phyloP scores from a whole-genome alignment of 345 rosid species.

The Citrus cavaleriei region DNA sequence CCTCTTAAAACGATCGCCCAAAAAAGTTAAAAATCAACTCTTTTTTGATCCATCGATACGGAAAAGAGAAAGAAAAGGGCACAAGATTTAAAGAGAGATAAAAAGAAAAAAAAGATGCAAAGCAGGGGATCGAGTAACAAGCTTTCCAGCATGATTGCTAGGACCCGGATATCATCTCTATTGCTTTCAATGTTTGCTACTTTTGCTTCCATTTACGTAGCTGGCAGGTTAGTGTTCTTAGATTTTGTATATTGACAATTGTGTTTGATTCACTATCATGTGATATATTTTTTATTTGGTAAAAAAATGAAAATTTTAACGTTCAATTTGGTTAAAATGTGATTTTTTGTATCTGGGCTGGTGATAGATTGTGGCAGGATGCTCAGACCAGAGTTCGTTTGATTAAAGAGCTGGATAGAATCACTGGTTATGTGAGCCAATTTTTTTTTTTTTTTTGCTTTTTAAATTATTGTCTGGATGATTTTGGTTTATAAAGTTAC shows the following conservation, averaged over 20 bases:
- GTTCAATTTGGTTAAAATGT: not conserved
- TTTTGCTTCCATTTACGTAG: slow-evolving; percentile 69
- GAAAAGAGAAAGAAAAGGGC: not conserved
- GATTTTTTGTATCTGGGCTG: not conserved
- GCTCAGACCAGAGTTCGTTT: slow-evolving; percentile 74
- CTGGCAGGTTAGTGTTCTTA: slow-evolving; percentile 58
- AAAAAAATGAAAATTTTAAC: not conserved
- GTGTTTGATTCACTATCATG: no score
- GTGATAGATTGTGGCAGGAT: slow-evolving; percentile 79
- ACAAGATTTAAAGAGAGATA: not conserved
- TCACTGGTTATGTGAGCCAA: slow-evolving; percentile 63
- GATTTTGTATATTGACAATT: not conserved
- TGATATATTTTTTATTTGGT: not conserved
- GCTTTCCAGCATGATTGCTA: slow-evolving; percentile 28
- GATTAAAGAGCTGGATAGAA: slow-evolving; percentile 66
- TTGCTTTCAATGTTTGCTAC: slow-evolving; percentile 66
- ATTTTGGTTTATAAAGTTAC: not conserved
- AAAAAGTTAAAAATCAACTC: not conserved
- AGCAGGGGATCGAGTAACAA: slow-evolving; percentile 47
- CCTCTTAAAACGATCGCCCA: not conserved
- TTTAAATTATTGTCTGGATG: not conserved
- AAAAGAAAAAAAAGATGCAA: slow-evolving; percentile 26
- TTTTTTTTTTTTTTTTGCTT: not conserved
- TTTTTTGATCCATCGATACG: not conserved
- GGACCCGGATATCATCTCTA: slow-evolving; percentile 53